A percentile compares a stretch with the other conserved stretches of the same genome.
Conservation (phyloP, 2,329 filamentous ascomycete genomes). For the Aspergillus fumigatiaffinis region DNA sequence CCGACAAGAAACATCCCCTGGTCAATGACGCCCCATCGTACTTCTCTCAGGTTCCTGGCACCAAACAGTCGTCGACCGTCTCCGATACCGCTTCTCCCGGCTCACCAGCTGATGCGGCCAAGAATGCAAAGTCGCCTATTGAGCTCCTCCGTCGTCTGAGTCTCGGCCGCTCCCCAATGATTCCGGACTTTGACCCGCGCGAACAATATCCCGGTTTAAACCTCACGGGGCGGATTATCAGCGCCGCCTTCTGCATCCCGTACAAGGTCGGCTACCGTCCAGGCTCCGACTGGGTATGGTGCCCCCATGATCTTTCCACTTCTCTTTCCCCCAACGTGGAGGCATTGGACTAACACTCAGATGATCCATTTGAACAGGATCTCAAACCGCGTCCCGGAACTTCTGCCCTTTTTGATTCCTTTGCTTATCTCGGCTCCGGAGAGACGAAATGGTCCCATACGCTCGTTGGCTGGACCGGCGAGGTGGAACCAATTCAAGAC, state of each 20-base stretch:
- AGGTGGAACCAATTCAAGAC: conserved; percentile 57
- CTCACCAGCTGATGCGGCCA: conserved; percentile 41
- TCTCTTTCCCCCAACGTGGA: not conserved
- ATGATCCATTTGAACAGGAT: conserved; percentile 49
- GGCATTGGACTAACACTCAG: conserved; percentile 5
- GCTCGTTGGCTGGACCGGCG: conserved; percentile 91
- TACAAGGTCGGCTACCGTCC: conserved; percentile 54
- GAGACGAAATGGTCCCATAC: conserved; percentile 86
- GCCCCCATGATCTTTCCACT: not conserved
- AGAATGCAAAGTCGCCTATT: conserved; percentile 44
- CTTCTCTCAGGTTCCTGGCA: conserved; percentile 24
- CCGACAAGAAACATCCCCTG: conserved; percentile 18
- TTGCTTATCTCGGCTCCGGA: conserved; percentile 80
- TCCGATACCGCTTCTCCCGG: conserved; percentile 16
- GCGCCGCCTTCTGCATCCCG: conserved; percentile 60
- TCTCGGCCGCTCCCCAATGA: conserved; percentile 36
- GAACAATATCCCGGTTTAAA: conserved; percentile 54
- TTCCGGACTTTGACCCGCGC: conserved; percentile 51
- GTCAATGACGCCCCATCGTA: conserved; percentile 25
- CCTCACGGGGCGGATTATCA: conserved; percentile 61
- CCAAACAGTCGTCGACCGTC: conserved; percentile 7
- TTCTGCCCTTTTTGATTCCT: conserved; percentile 88
- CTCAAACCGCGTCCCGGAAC: conserved; percentile 76
- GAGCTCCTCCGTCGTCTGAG: conserved; percentile 54
- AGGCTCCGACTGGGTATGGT: conserved; percentile 54